Evolutionary conservation across 2,329 filamentous ascomycete genomes (phyloP).

Genomic region (Penicillium sp.): DNA sequence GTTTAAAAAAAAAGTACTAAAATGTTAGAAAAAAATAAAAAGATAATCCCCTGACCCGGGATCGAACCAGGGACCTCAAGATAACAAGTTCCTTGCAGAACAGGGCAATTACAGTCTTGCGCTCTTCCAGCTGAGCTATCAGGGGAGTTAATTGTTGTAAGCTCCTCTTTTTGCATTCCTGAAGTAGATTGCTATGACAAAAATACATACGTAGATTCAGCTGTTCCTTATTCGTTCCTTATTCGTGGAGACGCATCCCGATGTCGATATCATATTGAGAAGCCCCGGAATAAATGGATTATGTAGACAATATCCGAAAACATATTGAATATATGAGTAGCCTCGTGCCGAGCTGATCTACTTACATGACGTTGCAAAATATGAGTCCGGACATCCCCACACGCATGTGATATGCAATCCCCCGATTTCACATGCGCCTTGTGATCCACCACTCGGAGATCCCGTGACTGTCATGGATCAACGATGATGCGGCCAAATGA

Average conservation of each 20-base stretch:
- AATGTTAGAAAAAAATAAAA: background rate
- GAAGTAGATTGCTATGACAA: background rate
- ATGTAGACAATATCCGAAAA: background rate
- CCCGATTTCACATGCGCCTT: slow-evolving; percentile 13
- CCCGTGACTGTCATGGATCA: slow-evolving; percentile 32
- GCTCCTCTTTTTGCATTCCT: fast-evolving
- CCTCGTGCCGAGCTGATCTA: background rate
- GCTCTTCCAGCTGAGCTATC: slow-evolving; percentile 10
- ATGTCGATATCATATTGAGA: background rate
- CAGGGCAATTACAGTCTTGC: slow-evolving; percentile 5
- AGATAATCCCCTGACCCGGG: slow-evolving; percentile 1
- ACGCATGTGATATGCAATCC: slow-evolving; percentile 4
- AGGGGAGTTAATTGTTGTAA: background rate
- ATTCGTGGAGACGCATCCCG: background rate
- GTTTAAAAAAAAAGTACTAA: background rate
- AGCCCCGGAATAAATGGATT: background rate
- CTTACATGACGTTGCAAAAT: background rate
- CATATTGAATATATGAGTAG: background rate
- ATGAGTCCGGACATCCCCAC: background rate
- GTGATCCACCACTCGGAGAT: slow-evolving; percentile 9
- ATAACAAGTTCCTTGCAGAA: background rate
- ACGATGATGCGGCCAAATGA: slow-evolving; percentile 22
- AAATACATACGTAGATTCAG: background rate
- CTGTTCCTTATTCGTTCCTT: background rate
- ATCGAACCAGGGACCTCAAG: slow-evolving; percentile 10